Conservation (phyloP, 1,284 basidiomycete genomes). For the Heterobasidion parviporum region DNA sequence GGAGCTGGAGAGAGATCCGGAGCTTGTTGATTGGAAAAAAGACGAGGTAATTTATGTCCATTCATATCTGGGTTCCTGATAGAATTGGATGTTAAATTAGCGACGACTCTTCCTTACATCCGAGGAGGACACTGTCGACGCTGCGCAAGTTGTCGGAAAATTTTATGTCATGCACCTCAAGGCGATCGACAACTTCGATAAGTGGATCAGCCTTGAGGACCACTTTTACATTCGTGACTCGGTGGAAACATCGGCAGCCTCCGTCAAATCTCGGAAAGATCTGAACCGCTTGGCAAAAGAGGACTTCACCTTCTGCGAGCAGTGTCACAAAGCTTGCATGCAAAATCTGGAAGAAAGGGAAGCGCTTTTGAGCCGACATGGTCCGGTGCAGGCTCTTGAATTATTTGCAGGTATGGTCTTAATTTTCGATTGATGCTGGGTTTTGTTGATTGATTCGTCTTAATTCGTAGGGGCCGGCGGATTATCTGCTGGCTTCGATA, state of each 20-base stretch:
- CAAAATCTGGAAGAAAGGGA: slow-evolving; percentile 20
- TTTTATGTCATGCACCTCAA: slow-evolving; percentile 17
- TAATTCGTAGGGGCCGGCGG: slow-evolving; percentile 52
- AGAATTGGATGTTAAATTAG: slow-evolving; percentile 19
- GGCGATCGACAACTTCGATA: slow-evolving; percentile 24
- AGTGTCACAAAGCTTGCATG: slow-evolving; percentile 28
- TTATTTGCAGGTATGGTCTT: slow-evolving; percentile 48
- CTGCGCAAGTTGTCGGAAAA: slow-evolving; percentile 25
- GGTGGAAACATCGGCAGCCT: slow-evolving; percentile 10
- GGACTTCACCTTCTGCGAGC: slow-evolving; percentile 24
- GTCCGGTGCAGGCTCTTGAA: slow-evolving; percentile 47
- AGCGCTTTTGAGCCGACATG: slow-evolving; percentile 24
- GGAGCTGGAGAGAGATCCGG: slow-evolving; percentile 9
- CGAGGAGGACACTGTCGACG: slow-evolving; percentile 20
- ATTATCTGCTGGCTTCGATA: slow-evolving; percentile 53
- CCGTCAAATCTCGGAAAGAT: slow-evolving; percentile 12
- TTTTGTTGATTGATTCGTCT: slow-evolving; percentile 3
- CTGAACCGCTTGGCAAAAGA: slow-evolving; percentile 22
- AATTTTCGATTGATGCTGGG: not conserved
- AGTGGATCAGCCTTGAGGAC: slow-evolving; percentile 42
- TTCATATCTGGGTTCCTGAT: not conserved
- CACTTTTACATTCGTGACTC: slow-evolving; percentile 44
- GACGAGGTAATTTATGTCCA: slow-evolving; percentile 22
- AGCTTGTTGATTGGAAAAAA: slow-evolving; percentile 4
- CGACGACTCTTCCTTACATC: slow-evolving; percentile 29